Evolutionary conservation across 805 yeast species (phyloP).

Genomic region (Komagataella mondaviorum): DNA sequence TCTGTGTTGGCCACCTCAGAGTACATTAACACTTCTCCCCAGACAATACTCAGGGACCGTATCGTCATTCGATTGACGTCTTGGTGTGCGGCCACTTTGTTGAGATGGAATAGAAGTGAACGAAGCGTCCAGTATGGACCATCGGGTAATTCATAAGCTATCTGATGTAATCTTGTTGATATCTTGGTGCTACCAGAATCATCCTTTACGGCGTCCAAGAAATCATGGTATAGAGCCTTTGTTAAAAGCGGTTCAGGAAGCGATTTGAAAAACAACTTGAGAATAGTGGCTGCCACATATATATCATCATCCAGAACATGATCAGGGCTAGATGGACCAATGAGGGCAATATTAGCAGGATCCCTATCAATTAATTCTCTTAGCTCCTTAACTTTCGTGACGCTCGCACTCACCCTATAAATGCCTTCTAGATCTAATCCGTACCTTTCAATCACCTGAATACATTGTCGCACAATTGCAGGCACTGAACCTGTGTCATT

Average conservation of each 20-base stretch:
- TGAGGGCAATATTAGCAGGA: slow-evolving; percentile 43
- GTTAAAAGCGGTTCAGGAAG: slow-evolving; percentile 84
- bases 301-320: slow-evolving; percentile 67
- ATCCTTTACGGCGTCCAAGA: slow-evolving; percentile 61
- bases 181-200: slow-evolving; percentile 21
- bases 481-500: slow-evolving; percentile 91
- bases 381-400: slow-evolving; percentile 57
- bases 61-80: slow-evolving; percentile 67
- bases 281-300: slow-evolving; percentile 74
- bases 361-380: slow-evolving; percentile 61
- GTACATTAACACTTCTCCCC: slow-evolving; percentile 86
- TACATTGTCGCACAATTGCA: slow-evolving; percentile 75
- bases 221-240: slow-evolving; percentile 40
- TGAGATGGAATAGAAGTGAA: slow-evolving; percentile 70
- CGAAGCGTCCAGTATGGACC: slow-evolving; percentile 89
- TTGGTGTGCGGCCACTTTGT: slow-evolving; percentile 48
- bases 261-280: slow-evolving; percentile 72
- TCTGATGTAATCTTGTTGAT: slow-evolving; percentile 72
- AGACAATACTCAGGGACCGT: slow-evolving; percentile 72
- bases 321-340: slow-evolving; percentile 32
- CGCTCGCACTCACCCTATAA: slow-evolving; percentile 76
- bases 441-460: slow-evolving; percentile 69
- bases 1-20: slow-evolving; percentile 52
- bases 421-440: slow-evolving; percentile 85
- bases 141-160: slow-evolving; percentile 84